These are phyloP conservation scores for Cnidoscolus chayamansa DNA, from an alignment of 441 rosid genomes.

Conservation along the genomic window DNA sequence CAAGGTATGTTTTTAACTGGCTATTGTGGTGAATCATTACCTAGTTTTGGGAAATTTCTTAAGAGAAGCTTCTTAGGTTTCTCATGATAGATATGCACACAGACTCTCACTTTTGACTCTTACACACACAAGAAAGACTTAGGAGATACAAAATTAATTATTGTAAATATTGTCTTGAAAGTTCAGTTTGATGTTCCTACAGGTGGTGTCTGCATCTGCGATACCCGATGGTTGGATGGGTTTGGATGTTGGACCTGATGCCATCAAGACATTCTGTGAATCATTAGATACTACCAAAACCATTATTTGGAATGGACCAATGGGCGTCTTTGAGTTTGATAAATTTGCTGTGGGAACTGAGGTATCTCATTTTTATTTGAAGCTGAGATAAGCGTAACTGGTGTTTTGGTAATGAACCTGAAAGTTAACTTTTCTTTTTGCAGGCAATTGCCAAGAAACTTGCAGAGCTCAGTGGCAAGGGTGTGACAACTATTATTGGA, in stretches of 20 bases:
- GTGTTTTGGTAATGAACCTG: neutral
- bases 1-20: constrained; percentile 48
- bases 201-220: constrained; percentile 67
- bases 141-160: neutral
- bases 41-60: neutral
- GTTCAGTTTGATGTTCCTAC: constrained; percentile 26
- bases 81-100: too few species aligned
- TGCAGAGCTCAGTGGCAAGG: constrained; percentile 72
- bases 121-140: too few species aligned
- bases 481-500: constrained; percentile 88
- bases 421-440: neutral
- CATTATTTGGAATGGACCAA: constrained; percentile 96
- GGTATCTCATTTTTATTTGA: constrained; percentile 32
- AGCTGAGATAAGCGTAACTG: neutral
- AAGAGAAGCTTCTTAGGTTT: neutral
- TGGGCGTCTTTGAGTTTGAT: constrained; percentile 91
- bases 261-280: constrained; percentile 66
- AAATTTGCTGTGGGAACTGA: constrained; percentile 90
- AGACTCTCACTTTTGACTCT: too few species aligned
- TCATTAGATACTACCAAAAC: constrained; percentile 72
- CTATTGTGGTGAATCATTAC: neutral
- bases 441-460: constrained; percentile 77
- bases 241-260: constrained; percentile 85
- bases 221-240: constrained; percentile 99
- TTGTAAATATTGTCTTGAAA: constrained; percentile 3